Percentiles rank a stretch among this genome's conserved stretches.
Evolutionary conservation across 768 basidiomycete genomes (phyloP).

Genomic region (Trametes punicea): DNA sequence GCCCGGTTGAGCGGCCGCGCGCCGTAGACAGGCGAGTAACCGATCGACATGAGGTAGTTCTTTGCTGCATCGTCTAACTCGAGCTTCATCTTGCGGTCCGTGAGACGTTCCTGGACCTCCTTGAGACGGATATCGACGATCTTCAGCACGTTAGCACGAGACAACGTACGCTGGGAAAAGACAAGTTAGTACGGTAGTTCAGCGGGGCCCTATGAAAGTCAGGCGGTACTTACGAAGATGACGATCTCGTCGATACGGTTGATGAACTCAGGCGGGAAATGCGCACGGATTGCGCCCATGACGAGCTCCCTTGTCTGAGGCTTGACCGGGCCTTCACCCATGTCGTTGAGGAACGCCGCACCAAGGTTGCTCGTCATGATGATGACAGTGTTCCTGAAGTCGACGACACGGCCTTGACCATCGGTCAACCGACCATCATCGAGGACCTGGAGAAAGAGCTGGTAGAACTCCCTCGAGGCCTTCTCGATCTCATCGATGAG

Average conservation of each 20-base stretch:
- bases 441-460: slow-evolving; percentile 77
- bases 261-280: slow-evolving; percentile 92
- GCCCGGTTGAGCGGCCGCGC: slow-evolving; percentile 89
- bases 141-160: slow-evolving; percentile 66
- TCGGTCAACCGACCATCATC: slow-evolving; percentile 93
- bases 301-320: slow-evolving; percentile 61
- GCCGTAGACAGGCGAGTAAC: slow-evolving; percentile 82
- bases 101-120: slow-evolving; percentile 81
- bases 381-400: slow-evolving; percentile 90
- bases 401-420: slow-evolving; percentile 84
- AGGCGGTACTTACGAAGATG: slow-evolving; percentile 50
- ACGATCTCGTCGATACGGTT: slow-evolving; percentile 88
- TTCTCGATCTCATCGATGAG: slow-evolving; percentile 92
- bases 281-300: slow-evolving; percentile 72
- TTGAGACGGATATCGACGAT: slow-evolving; percentile 87
- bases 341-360: slow-evolving; percentile 70
- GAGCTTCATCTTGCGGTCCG: slow-evolving; percentile 75
- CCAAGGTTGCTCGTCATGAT: slow-evolving; percentile 95
- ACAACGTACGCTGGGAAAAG: slow-evolving; percentile 66
- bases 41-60: slow-evolving; percentile 68
- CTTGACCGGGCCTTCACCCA: slow-evolving; percentile 67
- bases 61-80: slow-evolving; percentile 75
- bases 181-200: slow-evolving; percentile 32
- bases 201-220: not conserved
- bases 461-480: slow-evolving; percentile 73